Conservation (phyloP, 192 early-diverging fungal species). For the Umbelopsis ramanniana region DNA sequence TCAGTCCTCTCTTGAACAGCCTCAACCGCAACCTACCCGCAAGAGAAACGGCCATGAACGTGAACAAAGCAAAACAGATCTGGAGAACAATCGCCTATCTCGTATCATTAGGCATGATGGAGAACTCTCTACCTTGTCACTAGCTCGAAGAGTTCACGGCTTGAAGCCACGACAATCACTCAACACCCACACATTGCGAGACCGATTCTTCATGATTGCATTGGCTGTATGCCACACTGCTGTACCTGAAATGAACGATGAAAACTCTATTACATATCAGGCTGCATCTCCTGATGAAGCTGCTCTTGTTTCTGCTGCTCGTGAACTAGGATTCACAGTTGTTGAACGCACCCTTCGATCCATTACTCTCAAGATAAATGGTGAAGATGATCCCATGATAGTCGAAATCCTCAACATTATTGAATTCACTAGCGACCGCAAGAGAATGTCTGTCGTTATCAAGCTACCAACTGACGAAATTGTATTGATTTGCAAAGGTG, state of each 20-base stretch:
- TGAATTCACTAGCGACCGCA: constrained; percentile 75
- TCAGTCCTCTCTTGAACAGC: not conserved
- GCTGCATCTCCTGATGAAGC: constrained; percentile 72
- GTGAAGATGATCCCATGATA: constrained; percentile 21
- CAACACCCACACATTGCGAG: constrained; percentile 61
- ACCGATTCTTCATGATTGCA: constrained; percentile 72
- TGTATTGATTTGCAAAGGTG: constrained; percentile 68
- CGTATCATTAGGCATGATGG: constrained; percentile 7
- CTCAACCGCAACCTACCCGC: not conserved
- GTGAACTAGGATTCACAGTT: constrained; percentile 60
- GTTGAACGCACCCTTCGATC: constrained; percentile 52
- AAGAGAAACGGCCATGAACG: not conserved
- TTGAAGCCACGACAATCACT: constrained; percentile 68
- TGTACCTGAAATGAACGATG: constrained; percentile 69
- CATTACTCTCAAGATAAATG: constrained; percentile 48
- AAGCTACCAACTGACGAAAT: constrained; percentile 44
- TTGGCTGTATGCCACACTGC: constrained; percentile 85
- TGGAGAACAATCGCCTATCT: not conserved
- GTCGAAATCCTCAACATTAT: constrained; percentile 71
- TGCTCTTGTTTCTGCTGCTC: constrained; percentile 64
- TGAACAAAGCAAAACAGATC: not conserved
- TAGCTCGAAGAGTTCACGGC: constrained; percentile 74
- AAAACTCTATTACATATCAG: constrained; percentile 32
- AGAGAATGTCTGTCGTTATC: constrained; percentile 73
- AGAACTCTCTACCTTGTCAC: not conserved